These are phyloP conservation scores for Alternaria sp. DNA, from an alignment of 2,329 filamentous ascomycete species.

Conservation along the genomic window DNA sequence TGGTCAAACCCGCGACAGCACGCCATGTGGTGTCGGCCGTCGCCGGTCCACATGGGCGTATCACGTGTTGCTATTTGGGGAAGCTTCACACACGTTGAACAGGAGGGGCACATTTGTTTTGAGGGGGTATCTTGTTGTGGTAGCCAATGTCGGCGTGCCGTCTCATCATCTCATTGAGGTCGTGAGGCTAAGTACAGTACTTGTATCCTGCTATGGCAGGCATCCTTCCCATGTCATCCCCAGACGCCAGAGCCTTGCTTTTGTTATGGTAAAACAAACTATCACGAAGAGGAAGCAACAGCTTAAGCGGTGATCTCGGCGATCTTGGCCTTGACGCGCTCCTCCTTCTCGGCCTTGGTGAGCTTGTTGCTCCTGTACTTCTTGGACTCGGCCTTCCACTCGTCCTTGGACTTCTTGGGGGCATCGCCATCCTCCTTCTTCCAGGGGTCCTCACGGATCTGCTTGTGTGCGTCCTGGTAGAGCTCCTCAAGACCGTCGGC, in stretches of 20 bases:
- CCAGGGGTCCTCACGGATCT: slow-evolving; percentile 97
- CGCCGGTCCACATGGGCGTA: neutral
- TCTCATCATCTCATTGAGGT: slow-evolving; percentile 44
- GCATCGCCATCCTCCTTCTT: slow-evolving; percentile 83
- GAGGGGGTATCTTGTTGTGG: slow-evolving; percentile 22
- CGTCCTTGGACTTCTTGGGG: slow-evolving; percentile 94
- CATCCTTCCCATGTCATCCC: slow-evolving; percentile 44
- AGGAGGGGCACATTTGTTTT: slow-evolving; percentile 3
- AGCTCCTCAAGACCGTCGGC: slow-evolving; percentile 97
- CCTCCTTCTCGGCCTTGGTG: slow-evolving; percentile 82
- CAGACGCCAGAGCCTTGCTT: slow-evolving; percentile 49
- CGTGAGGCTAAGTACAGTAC: slow-evolving; percentile 42
- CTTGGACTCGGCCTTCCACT: slow-evolving; percentile 95
- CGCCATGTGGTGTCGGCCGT: slow-evolving; percentile 4
- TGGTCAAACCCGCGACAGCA: slow-evolving; percentile 6
- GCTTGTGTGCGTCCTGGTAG: slow-evolving; percentile 92
- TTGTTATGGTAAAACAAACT: slow-evolving; percentile 42
- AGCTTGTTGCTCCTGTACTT: slow-evolving; percentile 85
- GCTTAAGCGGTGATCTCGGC: slow-evolving; percentile 71
- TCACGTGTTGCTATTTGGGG: slow-evolving; percentile 9
- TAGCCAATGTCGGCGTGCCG: slow-evolving; percentile 37
- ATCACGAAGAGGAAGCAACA: slow-evolving; percentile 24
- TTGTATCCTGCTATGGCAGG: slow-evolving; percentile 34
- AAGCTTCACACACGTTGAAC: slow-evolving; percentile 3
- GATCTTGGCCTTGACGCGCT: slow-evolving; percentile 91